Percentiles rank a stretch among this genome's conserved stretches.
phyloP scores from a whole-genome alignment of 2,329 filamentous ascomycete genomes.

The Fusarium nanum region DNA sequence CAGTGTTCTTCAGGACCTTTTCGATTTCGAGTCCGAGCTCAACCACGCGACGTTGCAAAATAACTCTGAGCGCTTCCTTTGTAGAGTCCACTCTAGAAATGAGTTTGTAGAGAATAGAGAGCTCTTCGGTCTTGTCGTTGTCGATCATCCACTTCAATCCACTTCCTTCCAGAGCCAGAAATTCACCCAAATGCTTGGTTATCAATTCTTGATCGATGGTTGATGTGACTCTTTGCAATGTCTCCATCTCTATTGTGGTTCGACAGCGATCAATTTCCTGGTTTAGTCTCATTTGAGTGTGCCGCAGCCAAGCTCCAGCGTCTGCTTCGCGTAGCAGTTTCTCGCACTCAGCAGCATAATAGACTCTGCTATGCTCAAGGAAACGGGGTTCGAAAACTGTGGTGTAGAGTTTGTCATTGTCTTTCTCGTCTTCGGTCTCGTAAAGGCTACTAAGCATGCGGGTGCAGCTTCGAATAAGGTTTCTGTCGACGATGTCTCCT shows the following conservation, averaged over 20 bases:
- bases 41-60: conserved; percentile 79
- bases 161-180: conserved; percentile 85
- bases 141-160: conserved; percentile 92
- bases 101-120: conserved; percentile 83
- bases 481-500: conserved; percentile 87
- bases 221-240: conserved; percentile 76
- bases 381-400: conserved; percentile 85
- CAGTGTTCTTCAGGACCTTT: conserved; percentile 67
- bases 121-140: conserved; percentile 82
- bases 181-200: conserved; percentile 78
- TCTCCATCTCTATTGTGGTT: conserved; percentile 80
- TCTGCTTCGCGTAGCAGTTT: conserved; percentile 81
- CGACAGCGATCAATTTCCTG: conserved; percentile 87
- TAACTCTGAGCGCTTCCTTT: conserved; percentile 75
- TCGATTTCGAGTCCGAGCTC: conserved; percentile 88
- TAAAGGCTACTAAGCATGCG: conserved; percentile 93
- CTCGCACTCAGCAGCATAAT: conserved; percentile 82
- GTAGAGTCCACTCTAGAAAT: conserved; percentile 81
- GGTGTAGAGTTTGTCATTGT: conserved; percentile 84
- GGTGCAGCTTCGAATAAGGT: conserved; percentile 82
- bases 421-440: conserved; percentile 80
- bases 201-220: conserved; percentile 89
- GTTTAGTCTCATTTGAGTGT: conserved; percentile 77
- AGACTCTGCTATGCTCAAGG: conserved; percentile 74
- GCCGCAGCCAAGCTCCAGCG: conserved; percentile 82